Conservation (phyloP, 2,329 filamentous ascomycete genomes). For the Botrytis fragariae region DNA sequence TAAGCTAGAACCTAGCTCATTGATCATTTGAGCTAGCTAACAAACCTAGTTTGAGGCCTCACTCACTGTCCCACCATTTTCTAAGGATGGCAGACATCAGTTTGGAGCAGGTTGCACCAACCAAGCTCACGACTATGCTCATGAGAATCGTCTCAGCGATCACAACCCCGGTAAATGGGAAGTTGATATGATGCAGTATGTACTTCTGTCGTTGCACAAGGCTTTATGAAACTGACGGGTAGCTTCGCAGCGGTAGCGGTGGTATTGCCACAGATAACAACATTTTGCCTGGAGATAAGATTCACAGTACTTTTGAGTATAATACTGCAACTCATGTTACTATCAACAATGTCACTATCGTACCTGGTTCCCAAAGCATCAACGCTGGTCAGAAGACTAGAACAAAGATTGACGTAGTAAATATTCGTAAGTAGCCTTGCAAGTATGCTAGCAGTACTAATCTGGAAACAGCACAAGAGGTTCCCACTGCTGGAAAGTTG, state of each 20-base stretch:
- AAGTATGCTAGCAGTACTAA: neutral
- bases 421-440: neutral
- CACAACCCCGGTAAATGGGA: slow-evolving; percentile 26
- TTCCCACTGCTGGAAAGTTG: neutral
- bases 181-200: neutral
- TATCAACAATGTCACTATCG: neutral
- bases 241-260: neutral
- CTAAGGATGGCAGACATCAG: slow-evolving; percentile 22
- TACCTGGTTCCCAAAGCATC: neutral
- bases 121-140: slow-evolving; percentile 22
- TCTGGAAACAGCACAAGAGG: neutral
- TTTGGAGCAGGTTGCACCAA: slow-evolving; percentile 29
- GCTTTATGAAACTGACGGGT: neutral
- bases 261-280: neutral
- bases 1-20: neutral
- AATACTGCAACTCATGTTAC: neutral
- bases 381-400: neutral
- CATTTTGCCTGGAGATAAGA: slow-evolving; percentile 8
- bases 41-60: slow-evolving; percentile 25
- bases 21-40: neutral
- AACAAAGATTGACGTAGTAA: neutral
- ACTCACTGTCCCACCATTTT: slow-evolving; percentile 27
- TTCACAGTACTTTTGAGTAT: neutral
- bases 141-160: slow-evolving; percentile 28
- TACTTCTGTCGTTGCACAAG: neutral